Percentiles rank a stretch among this genome's conserved stretches.
Evolutionary conservation across 305 asterid genomes (phyloP).

Genomic region (Fraxinus sp.): DNA sequence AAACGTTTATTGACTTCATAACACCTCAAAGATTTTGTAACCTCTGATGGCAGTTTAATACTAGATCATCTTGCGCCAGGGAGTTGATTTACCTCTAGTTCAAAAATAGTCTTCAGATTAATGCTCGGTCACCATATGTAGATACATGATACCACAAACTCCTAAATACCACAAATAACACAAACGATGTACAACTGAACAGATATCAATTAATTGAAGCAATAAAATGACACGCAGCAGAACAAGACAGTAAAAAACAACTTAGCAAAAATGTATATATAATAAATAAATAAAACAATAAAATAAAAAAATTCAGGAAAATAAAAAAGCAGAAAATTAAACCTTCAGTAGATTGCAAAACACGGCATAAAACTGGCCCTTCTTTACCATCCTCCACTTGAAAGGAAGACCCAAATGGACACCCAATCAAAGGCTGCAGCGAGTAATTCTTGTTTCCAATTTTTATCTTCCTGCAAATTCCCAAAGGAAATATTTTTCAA

Average conservation of each 20-base stretch:
- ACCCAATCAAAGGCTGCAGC: conserved; percentile 78
- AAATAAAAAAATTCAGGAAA: neutral
- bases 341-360: conserved; percentile 63
- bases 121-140: neutral
- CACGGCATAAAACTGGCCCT: conserved; percentile 62
- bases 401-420: conserved; percentile 76
- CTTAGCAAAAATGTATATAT: neutral
- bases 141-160: neutral
- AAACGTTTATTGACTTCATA: neutral
- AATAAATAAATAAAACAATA: no score
- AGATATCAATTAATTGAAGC: neutral
- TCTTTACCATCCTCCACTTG: conserved; percentile 66
- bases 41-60: neutral
- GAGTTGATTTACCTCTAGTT: neutral
- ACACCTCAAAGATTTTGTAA: neutral
- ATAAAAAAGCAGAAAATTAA: neutral
- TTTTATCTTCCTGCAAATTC: conserved; percentile 59
- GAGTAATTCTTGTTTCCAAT: conserved; percentile 74
- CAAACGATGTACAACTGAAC: neutral
- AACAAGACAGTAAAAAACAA: neutral
- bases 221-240: neutral
- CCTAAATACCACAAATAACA: neutral
- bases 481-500: conserved; percentile 5
- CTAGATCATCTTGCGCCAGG: neutral
- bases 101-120: neutral